phyloP scores from a whole-genome alignment of 306 rosid species.

The Alnus glutinosa region DNA sequence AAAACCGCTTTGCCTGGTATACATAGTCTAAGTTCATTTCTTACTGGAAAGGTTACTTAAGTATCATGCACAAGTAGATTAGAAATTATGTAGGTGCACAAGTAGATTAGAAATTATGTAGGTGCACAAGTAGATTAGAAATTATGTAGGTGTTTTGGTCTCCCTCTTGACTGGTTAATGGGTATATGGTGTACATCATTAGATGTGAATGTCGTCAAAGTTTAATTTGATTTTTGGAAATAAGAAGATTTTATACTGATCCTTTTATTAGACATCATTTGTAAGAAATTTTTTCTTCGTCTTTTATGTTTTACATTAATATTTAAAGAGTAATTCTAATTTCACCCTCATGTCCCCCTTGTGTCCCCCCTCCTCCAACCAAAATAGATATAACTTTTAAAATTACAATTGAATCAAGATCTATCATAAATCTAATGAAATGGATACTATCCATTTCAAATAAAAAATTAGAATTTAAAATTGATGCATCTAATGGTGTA shows the following conservation, averaged over 20 bases:
- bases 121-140: background rate
- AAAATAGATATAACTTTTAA: too few relatives aligned
- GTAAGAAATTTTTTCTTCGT: background rate
- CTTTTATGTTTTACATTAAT: background rate
- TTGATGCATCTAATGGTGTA: too few relatives aligned
- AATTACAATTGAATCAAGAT: too few relatives aligned
- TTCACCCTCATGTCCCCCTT: too few relatives aligned
- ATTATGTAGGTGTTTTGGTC: background rate
- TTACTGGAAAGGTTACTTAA: conserved; percentile 3
- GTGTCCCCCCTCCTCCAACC: too few relatives aligned
- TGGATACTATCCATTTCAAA: too few relatives aligned
- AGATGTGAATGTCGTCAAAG: background rate
- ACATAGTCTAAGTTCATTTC: conserved; percentile 21
- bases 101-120: too few relatives aligned
- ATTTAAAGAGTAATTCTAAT: too few relatives aligned
- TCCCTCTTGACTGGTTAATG: background rate
- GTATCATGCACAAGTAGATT: background rate
- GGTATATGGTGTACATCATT: background rate
- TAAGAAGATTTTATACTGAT: background rate
- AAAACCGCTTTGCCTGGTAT: conserved; percentile 88
- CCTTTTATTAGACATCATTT: background rate
- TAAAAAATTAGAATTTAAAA: too few relatives aligned
- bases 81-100: background rate
- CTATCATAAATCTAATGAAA: too few relatives aligned
- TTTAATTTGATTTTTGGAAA: background rate